Percentiles rank a stretch among this genome's conserved stretches.
phyloP scores from a whole-genome alignment of 2,329 filamentous ascomycete genomes.

The Alternaria alternata region DNA sequence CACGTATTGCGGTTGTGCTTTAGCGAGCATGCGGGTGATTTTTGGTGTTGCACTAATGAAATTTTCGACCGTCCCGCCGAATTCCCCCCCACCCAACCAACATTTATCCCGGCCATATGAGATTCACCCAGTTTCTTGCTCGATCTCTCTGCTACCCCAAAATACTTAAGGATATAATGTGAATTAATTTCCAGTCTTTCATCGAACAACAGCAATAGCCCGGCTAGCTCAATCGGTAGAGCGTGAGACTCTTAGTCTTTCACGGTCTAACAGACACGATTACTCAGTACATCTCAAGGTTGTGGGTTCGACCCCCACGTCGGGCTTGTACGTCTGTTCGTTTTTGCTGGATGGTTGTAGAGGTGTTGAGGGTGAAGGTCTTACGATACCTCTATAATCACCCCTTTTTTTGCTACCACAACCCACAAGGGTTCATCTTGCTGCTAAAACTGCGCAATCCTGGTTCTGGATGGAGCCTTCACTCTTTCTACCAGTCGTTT shows the following conservation, averaged over 20 bases:
- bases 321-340: constrained; percentile 9
- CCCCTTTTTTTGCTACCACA: background rate
- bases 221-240: constrained; percentile 51
- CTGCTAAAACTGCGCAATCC: background rate
- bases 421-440: background rate
- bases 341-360: background rate
- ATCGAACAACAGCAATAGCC: constrained; percentile 23
- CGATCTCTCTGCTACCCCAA: too few species aligned
- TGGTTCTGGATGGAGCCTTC: background rate
- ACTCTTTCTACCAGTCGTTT: background rate
- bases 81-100: constrained; percentile 1
- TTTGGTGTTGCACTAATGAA: constrained; percentile 3
- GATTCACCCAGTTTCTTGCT: background rate
- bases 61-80: background rate
- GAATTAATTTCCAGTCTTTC: too few species aligned
- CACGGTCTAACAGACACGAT: constrained; percentile 29
- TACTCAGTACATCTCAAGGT: constrained; percentile 22
- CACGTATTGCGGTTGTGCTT: background rate
- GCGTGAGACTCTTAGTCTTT: constrained; percentile 51
- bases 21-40: constrained; percentile 1
- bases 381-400: background rate
- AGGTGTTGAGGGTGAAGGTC: background rate
- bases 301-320: constrained; percentile 22
- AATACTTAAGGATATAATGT: too few species aligned
- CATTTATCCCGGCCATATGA: background rate